Evolutionary conservation across 495 filamentous ascomycete genomes (phyloP).

Genomic region (Aspergillus wentii): DNA sequence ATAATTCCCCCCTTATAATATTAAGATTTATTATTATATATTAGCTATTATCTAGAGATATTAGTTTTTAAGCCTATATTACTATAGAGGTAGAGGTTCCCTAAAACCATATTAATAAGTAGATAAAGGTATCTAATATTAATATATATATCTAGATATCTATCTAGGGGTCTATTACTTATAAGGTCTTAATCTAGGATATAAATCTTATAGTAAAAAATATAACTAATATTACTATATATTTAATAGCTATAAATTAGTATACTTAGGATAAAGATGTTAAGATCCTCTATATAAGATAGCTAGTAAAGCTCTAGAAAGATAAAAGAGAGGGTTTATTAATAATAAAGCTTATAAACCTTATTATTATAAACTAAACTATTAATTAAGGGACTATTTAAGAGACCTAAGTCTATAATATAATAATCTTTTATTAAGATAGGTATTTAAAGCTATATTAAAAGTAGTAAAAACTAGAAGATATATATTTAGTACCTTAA

Average conservation of each 20-base stretch:
- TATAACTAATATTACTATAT: no score
- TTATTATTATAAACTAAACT: not conserved
- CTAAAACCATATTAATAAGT: no score
- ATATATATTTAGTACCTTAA: not conserved
- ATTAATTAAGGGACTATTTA: no score
- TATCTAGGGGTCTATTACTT: not conserved
- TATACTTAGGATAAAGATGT: no score
- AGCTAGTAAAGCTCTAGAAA: not conserved
- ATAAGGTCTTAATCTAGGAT: not conserved
- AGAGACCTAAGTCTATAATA: not conserved
- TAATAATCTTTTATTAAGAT: not conserved
- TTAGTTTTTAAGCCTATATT: no score
- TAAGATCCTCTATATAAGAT: not conserved
- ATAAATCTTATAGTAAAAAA: no score
- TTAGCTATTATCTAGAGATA: not conserved
- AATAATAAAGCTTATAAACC: not conserved
- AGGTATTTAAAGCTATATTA: slow-evolving; percentile 1
- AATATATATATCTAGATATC: not conserved
- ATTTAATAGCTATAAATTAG: not conserved
- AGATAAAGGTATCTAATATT: not conserved
- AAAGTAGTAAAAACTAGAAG: slow-evolving; percentile 1
- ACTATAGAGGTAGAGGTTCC: no score
- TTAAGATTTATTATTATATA: not conserved
- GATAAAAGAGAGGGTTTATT: not conserved
- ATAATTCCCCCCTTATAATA: not conserved